Percentiles rank a stretch among this genome's conserved stretches.
Evolutionary conservation across 139 green algal species (phyloP).

Genomic region (Chlorella sp.): DNA sequence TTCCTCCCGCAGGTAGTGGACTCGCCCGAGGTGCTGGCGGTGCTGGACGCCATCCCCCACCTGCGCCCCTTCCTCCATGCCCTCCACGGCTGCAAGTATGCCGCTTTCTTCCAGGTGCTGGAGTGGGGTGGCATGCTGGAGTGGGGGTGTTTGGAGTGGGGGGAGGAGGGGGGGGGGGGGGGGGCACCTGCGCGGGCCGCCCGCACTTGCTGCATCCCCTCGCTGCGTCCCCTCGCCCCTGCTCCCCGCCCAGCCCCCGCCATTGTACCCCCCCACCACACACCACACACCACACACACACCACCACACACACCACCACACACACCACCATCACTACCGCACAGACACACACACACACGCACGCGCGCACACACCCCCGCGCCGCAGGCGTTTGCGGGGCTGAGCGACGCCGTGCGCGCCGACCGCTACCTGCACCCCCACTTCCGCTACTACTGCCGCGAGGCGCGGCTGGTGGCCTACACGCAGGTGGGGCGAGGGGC

Average conservation of each 20-base stretch:
- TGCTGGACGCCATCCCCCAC: conserved; percentile 85
- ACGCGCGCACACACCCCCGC: too few species aligned
- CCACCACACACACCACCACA: too few species aligned
- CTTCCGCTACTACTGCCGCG: conserved; percentile 91
- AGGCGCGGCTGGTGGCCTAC: conserved; percentile 89
- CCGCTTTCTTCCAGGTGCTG: conserved; percentile 84
- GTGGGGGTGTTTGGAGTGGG: conserved; percentile 27
- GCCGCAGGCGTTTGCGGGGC: conserved; percentile 68
- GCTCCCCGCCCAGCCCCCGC: too few species aligned
- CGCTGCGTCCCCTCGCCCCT: too few species aligned
- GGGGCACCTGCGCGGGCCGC: background rate
- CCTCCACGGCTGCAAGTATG: conserved; percentile 93
- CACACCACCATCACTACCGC: too few species aligned
- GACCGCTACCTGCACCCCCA: conserved; percentile 89
- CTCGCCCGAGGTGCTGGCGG: conserved; percentile 92
- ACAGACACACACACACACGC: too few species aligned
- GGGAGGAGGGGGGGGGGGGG: background rate
- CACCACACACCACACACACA: too few species aligned
- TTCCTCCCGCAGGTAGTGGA: conserved; percentile 73
- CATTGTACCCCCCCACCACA: too few species aligned
- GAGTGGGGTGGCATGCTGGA: background rate
- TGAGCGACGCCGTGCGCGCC: conserved; percentile 61
- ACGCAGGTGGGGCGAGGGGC: conserved; percentile 66
- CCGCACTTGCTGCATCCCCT: too few species aligned
- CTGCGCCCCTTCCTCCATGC: conserved; percentile 82